Evolutionary conservation across 106 monocot genomes (phyloP).

Genomic region (Dendrobium nobile): DNA sequence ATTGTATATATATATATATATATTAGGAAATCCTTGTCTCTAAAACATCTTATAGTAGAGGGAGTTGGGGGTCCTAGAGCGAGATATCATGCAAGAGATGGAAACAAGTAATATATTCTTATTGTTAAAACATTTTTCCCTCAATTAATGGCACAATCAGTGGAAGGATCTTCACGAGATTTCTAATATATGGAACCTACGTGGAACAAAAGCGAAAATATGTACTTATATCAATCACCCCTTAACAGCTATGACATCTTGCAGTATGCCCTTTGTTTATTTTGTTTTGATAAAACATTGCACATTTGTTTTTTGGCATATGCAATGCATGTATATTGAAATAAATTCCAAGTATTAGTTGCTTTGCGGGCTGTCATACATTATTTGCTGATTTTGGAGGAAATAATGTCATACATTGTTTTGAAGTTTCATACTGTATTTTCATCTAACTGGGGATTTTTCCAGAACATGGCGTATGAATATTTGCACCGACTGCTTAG

Average conservation of each 20-base stretch:
- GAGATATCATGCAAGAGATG: no score
- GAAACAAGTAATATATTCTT: no score
- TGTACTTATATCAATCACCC: not conserved
- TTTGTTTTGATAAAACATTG: not conserved
- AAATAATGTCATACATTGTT: not conserved
- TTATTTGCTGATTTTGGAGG: not conserved
- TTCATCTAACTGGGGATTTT: not conserved
- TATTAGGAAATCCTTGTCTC: no score
- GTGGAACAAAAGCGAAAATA: not conserved
- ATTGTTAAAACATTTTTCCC: not conserved
- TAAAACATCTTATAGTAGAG: no score
- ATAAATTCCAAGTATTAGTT: no score
- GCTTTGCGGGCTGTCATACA: not conserved
- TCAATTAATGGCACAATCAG: not conserved
- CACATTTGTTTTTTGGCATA: not conserved
- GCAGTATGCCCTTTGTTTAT: not conserved
- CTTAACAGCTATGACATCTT: not conserved
- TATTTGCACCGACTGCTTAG: constrained; percentile 36
- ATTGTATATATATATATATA: no score
- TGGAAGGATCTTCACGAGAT: not conserved
- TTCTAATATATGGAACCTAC: not conserved
- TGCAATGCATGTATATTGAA: not conserved
- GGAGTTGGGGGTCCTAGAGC: no score
- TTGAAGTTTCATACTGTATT: not conserved
- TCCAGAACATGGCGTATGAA: constrained; percentile 53